Evolutionary conservation across 2,329 filamentous ascomycete genomes (phyloP).

Genomic region (Colletotrichum costaricense): DNA sequence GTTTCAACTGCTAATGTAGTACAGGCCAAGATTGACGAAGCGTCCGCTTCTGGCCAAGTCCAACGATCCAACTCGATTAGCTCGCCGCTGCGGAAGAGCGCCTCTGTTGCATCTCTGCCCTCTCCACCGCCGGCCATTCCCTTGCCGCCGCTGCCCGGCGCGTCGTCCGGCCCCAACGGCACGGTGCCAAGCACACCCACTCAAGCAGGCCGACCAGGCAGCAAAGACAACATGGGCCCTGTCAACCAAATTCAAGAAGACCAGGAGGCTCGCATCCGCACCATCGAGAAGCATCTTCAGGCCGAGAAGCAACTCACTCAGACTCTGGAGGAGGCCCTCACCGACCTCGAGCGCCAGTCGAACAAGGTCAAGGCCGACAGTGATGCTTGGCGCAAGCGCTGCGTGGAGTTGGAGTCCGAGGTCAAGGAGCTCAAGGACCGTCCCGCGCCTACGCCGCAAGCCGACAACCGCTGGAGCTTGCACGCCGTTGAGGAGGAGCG

Average conservation of each 20-base stretch:
- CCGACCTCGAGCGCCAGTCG: conserved; percentile 90
- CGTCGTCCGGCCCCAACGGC: conserved; percentile 50
- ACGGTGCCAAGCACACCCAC: conserved; percentile 64
- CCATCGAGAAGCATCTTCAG: conserved; percentile 95
- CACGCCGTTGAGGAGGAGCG: conserved; percentile 97
- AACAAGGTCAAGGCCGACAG: conserved; percentile 93
- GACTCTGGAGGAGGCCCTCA: conserved; percentile 94
- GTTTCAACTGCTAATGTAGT: conserved; percentile 40
- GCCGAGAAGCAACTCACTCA: conserved; percentile 97
- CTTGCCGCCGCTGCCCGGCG: conserved; percentile 86
- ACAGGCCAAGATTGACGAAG: conserved; percentile 56
- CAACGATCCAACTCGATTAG: conserved; percentile 70
- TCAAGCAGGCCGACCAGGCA: conserved; percentile 74
- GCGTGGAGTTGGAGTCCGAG: conserved; percentile 78
- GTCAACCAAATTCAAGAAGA: conserved; percentile 89
- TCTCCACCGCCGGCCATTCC: conserved; percentile 96
- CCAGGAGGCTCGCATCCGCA: conserved; percentile 92
- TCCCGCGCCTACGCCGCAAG: conserved; percentile 55
- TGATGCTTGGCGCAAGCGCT: conserved; percentile 91
- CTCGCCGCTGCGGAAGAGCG: conserved; percentile 85
- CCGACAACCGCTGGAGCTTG: conserved; percentile 75
- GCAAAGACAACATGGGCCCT: conserved; percentile 77
- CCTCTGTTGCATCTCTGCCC: conserved; percentile 84
- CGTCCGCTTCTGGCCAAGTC: conserved; percentile 47
- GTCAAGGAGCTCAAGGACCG: conserved; percentile 72